Conservation (phyloP, 805 yeast species). For the Saccharomycopsis selenospora region DNA sequence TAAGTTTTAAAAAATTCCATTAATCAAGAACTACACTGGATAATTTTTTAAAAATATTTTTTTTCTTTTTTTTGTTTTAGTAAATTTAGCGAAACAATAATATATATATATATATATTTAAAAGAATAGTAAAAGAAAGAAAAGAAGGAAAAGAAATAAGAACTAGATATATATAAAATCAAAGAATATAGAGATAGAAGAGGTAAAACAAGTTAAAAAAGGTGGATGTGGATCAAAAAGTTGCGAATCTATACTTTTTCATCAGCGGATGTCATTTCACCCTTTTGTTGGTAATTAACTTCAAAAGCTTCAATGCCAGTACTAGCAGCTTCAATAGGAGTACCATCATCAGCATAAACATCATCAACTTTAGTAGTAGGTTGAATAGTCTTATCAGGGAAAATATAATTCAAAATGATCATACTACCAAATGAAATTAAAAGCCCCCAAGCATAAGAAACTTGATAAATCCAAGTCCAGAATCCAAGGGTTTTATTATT, state of each 20-base stretch:
- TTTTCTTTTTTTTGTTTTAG: too few species aligned
- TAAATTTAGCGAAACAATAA: too few species aligned
- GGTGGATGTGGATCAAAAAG: neutral
- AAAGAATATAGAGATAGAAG: neutral
- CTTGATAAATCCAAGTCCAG: slow-evolving; percentile 22
- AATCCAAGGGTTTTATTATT: slow-evolving; percentile 15
- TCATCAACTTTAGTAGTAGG: slow-evolving; percentile 22
- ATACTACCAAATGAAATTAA: slow-evolving; percentile 9
- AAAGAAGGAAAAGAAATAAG: neutral
- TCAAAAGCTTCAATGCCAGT: neutral
- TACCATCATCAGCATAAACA: slow-evolving; percentile 21
- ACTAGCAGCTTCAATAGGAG: neutral
- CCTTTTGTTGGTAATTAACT: neutral
- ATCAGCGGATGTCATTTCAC: neutral
- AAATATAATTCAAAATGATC: slow-evolving; percentile 14
- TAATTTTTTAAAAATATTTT: too few species aligned
- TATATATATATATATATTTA: too few species aligned
- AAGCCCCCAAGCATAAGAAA: slow-evolving; percentile 24
- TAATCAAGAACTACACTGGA: too few species aligned
- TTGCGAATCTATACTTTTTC: neutral
- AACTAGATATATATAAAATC: neutral
- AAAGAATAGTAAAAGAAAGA: too few species aligned
- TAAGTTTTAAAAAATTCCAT: too few species aligned
- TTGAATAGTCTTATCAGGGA: slow-evolving; percentile 19
- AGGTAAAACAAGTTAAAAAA: neutral